A percentile compares a stretch with the other conserved stretches of the same genome.
Conservation (phyloP, 1,284 basidiomycete species). For the Psilocybe mexicana region DNA sequence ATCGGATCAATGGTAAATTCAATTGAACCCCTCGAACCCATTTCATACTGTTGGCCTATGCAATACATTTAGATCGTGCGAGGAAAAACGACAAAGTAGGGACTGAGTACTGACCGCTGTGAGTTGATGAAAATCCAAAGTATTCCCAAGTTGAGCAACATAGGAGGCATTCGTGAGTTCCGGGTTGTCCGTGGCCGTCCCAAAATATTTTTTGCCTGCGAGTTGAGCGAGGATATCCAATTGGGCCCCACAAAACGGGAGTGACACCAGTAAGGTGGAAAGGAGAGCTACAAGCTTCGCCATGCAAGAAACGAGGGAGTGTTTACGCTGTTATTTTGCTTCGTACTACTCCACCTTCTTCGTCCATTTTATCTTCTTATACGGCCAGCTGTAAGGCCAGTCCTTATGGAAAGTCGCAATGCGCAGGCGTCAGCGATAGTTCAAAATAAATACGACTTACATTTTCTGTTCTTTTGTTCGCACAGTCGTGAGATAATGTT, state of each 20-base stretch:
- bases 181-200: slow-evolving; percentile 58
- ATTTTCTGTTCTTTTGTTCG: slow-evolving; percentile 6
- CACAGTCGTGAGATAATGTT: slow-evolving; percentile 5
- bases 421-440: not conserved
- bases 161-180: slow-evolving; percentile 51
- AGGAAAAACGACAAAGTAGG: not conserved
- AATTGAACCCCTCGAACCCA: slow-evolving; percentile 37
- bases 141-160: slow-evolving; percentile 41
- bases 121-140: slow-evolving; percentile 47
- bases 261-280: slow-evolving; percentile 5
- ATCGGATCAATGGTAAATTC: slow-evolving; percentile 19
- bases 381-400: not conserved
- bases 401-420: not conserved
- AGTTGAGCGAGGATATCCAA: slow-evolving; percentile 36
- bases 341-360: not conserved
- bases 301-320: slow-evolving; percentile 5
- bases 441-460: not conserved
- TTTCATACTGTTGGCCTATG: slow-evolving; percentile 8
- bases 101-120: slow-evolving; percentile 38
- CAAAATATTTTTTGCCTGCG: slow-evolving; percentile 59
- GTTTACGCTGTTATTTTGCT: not conserved
- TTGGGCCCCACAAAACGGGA: slow-evolving; percentile 15
- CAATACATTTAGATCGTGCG: not conserved
- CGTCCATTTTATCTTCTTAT: slow-evolving; percentile 3
- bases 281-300: slow-evolving; percentile 10